A percentile compares a stretch with the other conserved stretches of the same genome.
Conservation (phyloP, 2,329 filamentous ascomycete genomes). For the Intubia oerlemansii region DNA sequence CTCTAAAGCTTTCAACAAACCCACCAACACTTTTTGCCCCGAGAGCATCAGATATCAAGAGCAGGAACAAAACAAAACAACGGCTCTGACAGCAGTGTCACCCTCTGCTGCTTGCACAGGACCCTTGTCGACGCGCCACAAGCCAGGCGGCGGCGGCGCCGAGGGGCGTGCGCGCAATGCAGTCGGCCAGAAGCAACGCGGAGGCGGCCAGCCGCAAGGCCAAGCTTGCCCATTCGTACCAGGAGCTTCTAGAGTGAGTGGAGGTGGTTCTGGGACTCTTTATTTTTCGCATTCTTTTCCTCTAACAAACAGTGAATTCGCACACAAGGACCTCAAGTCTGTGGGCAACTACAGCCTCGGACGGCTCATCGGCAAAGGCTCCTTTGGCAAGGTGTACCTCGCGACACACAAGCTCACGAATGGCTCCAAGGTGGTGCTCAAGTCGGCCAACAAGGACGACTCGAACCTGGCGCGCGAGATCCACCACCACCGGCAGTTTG, state of each 20-base stretch:
- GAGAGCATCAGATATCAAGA: too few relatives aligned
- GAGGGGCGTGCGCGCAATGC: too few relatives aligned
- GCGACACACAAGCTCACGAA: slow-evolving; percentile 94
- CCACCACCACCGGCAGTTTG: slow-evolving; percentile 93
- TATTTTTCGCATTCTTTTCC: neutral
- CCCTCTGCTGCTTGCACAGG: too few relatives aligned
- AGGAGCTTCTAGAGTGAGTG: slow-evolving; percentile 79
- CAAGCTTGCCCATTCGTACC: slow-evolving; percentile 89
- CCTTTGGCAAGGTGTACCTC: slow-evolving; percentile 95
- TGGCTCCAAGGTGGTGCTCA: slow-evolving; percentile 97
- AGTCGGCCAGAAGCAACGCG: slow-evolving; percentile 49
- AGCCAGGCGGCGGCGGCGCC: too few relatives aligned
- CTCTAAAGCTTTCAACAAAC: too few relatives aligned
- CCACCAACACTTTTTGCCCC: too few relatives aligned
- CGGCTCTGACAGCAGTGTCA: too few relatives aligned
- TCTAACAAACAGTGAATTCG: slow-evolving; percentile 58
- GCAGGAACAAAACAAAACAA: too few relatives aligned
- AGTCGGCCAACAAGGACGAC: slow-evolving; percentile 91
- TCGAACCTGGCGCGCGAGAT: slow-evolving; percentile 92
- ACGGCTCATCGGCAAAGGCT: slow-evolving; percentile 85
- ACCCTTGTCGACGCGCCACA: too few relatives aligned
- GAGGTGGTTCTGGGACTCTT: slow-evolving; percentile 1
- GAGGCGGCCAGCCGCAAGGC: slow-evolving; percentile 46
- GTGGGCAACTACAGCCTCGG: slow-evolving; percentile 93
- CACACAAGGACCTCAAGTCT: slow-evolving; percentile 69